Base-by-base conservation (phyloP, 208 protist species). In the Trypanosoma scelopori region DNA sequence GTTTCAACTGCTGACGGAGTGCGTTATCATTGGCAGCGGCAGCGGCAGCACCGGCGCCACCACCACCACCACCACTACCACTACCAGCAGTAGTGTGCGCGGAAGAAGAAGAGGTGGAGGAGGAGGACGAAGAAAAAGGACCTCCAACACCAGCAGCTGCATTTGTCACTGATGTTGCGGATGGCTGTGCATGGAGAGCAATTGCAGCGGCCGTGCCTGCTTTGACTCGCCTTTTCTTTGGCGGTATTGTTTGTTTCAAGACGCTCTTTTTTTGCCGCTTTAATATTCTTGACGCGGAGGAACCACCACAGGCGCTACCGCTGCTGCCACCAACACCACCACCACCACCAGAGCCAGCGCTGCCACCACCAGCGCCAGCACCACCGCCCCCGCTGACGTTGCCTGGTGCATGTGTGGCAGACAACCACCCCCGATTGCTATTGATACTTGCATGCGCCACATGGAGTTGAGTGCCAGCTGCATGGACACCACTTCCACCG, bases 171-270 rank as follows among this genome's bases (percentile, higher is more conserved):
- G 45, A n/a, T 4, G 35, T 0, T 30, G 23, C 18, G 22, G 25
- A 28, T 16, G 23, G 5, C 50, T 11, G 20, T 23, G 52, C n/a
- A 39, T 25, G 2, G 6, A n/a, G 23, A 39, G 52, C 22, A 15
- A 23, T 18, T 23, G 32, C 32, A 11, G 32, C 32, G 9, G 32
- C 32, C 5, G 32, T 37, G 32, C 23, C 11, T 43, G 7, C 30
- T 20, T 55, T 64, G 20, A 52, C 37, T 9, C 32, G 25, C 22
- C 43, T 64, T 43, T 55, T 53, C 58, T 52, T 64, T 32, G 43
- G 23, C 9, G 9, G 11, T 30, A 1, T 12, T 4, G 13, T 45
- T 28, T 48, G 13, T 28, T 55, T 42, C 20, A 55, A 23, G 16
- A 45, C 28, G 13, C 55, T 64, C 32, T 32, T 64, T 30, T 45